Evolutionary conservation across 2,329 filamentous ascomycete species (phyloP).

Genomic region (Lojkania enalia): DNA sequence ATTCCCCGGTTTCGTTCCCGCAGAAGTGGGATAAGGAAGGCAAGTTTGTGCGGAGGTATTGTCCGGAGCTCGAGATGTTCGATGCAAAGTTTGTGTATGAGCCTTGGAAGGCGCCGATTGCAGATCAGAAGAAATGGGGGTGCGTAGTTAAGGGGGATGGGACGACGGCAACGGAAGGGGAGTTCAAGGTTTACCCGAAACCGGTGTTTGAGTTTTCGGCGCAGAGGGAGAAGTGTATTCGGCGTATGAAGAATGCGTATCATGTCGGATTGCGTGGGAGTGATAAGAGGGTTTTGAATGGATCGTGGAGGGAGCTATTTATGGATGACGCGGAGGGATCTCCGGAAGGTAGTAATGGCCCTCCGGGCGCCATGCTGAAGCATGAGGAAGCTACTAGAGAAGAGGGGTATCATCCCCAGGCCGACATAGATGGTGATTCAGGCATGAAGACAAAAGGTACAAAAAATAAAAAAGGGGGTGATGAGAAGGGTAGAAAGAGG

Average conservation of each 20-base stretch:
- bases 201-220: constrained; percentile 77
- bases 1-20: constrained; percentile 71
- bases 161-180: constrained; percentile 40
- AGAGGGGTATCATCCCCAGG: too few species aligned
- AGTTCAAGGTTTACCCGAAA: constrained; percentile 63
- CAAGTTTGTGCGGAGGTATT: constrained; percentile 64
- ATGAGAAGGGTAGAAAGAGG: constrained; percentile 60
- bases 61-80: constrained; percentile 66
- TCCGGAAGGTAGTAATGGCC: constrained; percentile 47
- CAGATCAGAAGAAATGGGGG: constrained; percentile 69
- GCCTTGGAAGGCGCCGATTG: constrained; percentile 72
- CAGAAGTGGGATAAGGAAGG: constrained; percentile 77
- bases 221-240: constrained; percentile 64
- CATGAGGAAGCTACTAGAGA: constrained; percentile 20
- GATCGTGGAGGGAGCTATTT: constrained; percentile 59
- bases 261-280: constrained; percentile 66
- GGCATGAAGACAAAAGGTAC: constrained; percentile 18
- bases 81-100: constrained; percentile 76
- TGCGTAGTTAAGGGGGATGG: constrained; percentile 64
- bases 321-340: constrained; percentile 51
- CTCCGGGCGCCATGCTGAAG: constrained; percentile 44
- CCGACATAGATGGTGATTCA: too few species aligned
- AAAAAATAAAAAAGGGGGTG: constrained; percentile 17
- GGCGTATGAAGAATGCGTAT: constrained; percentile 73
- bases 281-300: constrained; percentile 63